Evolutionary conservation across 2,329 filamentous ascomycete species (phyloP), one percentile per base, ranked within the genome.

Genomic region (Apiospora hydei): DNA sequence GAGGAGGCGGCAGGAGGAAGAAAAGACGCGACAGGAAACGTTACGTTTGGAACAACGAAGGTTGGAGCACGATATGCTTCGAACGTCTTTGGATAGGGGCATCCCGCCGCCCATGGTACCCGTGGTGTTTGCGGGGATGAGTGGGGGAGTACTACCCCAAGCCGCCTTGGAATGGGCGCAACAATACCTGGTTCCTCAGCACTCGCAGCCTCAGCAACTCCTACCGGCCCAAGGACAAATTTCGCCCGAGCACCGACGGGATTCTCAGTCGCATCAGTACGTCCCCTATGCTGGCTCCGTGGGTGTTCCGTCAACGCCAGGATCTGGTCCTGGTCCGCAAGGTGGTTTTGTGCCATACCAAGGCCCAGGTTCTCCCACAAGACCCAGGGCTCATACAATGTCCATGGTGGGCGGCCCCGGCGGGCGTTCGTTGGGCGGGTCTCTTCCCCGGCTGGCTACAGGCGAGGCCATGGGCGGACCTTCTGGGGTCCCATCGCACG

Each of bases 101-200:
- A 90, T 95, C 69, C 93, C 93, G 13, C 92, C 93, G 16, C 87
- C 91, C 47, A 89, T 95, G 87, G 88, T 95, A 38, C 93, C 93
- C 8, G 84, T 94, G 72, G 90, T 95, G 34, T 94, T 95, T 81
- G 89, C 91, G 16, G 91, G 91, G 61, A 91, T 94, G 86, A 88
- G 88, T 66, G 91, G 91, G 51, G 90, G 90, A 47, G 84, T 86
- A 71, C 81, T 92, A 41, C 85, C 91, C 26, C 89, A 89, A 74
- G 85, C 88, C 44, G 88, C 89, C 4, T 76, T 93, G 70, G 92
- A 94, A 78, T 91, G 88, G 88, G 88, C 89, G 16, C 92, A 94
- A 78, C 91, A 93, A 77, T 90, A 86, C 92, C 80, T 84, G 85
- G 71, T 83, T 83, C 71, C 66, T 26, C 66, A 26, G 18, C 68